These are phyloP conservation scores for Fomitiporia mediterranea DNA, from an alignment of 1,284 basidiomycete genomes.

Conservation along the genomic window DNA sequence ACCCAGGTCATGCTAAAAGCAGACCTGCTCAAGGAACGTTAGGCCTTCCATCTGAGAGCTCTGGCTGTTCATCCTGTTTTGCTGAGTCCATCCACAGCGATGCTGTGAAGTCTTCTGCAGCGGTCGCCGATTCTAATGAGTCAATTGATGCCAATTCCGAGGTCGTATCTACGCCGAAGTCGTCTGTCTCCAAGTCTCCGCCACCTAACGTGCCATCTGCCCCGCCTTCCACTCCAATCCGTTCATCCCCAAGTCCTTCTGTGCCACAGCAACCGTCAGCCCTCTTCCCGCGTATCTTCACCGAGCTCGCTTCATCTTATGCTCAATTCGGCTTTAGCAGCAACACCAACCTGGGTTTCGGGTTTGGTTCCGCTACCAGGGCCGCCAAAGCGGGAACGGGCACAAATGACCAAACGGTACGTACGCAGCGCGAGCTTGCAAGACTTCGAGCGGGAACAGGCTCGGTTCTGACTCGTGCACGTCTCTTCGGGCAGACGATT, in stretches of 20 bases:
- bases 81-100: no score
- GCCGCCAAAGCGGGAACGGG: not conserved
- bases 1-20: no score
- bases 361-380: not conserved
- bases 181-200: not conserved
- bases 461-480: conserved; percentile 11
- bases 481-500: conserved; percentile 11
- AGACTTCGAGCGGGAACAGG: conserved; percentile 8
- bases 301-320: not conserved
- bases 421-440: conserved; percentile 12
- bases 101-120: not conserved
- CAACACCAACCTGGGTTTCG: not conserved
- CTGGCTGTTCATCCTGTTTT: no score
- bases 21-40: not conserved
- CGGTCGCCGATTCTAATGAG: not conserved
- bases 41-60: no score
- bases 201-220: not conserved
- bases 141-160: not conserved
- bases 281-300: conserved; percentile 6
- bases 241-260: not conserved
- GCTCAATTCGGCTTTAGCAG: not conserved
- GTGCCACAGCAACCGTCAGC: not conserved
- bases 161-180: not conserved
- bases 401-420: conserved; percentile 5
- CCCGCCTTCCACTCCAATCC: not conserved